phyloP scores from a whole-genome alignment of 73 alveolate genomes.

The Paramecium biaurelia region DNA sequence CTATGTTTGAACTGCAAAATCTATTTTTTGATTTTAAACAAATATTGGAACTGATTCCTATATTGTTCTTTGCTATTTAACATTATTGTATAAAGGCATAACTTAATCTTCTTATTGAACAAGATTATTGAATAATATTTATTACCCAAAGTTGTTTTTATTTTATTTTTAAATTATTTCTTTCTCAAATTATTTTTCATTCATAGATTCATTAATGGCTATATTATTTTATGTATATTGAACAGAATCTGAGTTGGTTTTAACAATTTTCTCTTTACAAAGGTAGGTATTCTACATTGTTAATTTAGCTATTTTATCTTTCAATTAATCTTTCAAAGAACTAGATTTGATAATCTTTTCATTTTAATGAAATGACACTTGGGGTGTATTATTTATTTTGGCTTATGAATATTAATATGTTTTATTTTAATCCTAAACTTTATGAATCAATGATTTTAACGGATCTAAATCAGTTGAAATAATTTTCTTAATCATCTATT shows the following conservation, averaged over 20 bases:
- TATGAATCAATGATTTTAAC: neutral
- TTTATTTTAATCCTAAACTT: neutral
- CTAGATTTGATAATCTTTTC: neutral
- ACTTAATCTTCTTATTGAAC: neutral
- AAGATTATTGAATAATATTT: neutral
- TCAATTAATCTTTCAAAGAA: neutral
- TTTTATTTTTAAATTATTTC: neutral
- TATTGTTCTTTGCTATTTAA: neutral
- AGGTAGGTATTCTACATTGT: neutral
- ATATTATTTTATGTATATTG: neutral
- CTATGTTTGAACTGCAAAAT: neutral
- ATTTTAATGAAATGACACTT: neutral
- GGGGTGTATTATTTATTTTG: neutral
- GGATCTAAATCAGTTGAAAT: neutral
- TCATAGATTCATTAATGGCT: neutral
- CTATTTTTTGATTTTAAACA: neutral
- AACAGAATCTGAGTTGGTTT: neutral
- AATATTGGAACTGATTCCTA: neutral
- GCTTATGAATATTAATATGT: neutral
- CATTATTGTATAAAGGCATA: neutral
- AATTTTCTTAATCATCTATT: neutral
- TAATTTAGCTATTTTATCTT: neutral
- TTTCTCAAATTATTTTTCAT: neutral
- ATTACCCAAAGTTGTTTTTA: neutral
- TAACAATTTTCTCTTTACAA: neutral